Conservation (phyloP, 2,329 filamentous ascomycete species). For the Fusarium sp. region DNA sequence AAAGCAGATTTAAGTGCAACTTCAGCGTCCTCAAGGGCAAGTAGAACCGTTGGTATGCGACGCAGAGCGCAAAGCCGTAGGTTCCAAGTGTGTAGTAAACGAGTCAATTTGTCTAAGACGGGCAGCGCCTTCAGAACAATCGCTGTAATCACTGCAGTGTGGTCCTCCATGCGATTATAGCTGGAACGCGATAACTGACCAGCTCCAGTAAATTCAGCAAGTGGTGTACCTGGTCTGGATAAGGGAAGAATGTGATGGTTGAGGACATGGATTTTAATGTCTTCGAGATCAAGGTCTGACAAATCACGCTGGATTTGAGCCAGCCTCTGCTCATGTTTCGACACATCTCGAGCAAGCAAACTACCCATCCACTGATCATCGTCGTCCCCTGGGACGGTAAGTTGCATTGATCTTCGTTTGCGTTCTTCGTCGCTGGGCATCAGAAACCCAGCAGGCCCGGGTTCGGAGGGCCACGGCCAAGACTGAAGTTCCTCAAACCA, state of each 20-base stretch:
- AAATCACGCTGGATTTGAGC: slow-evolving; percentile 77
- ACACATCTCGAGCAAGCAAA: slow-evolving; percentile 70
- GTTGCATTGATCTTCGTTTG: slow-evolving; percentile 49
- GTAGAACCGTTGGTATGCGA: slow-evolving; percentile 74
- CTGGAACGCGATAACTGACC: slow-evolving; percentile 58
- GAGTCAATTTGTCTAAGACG: slow-evolving; percentile 76
- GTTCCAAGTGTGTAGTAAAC: slow-evolving; percentile 80
- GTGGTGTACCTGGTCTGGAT: slow-evolving; percentile 50
- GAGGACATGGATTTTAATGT: slow-evolving; percentile 88
- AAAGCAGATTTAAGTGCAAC: slow-evolving; percentile 72
- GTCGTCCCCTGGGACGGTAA: slow-evolving; percentile 32
- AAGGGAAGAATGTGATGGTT: slow-evolving; percentile 76
- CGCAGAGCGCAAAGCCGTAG: slow-evolving; percentile 78
- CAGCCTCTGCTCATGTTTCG: slow-evolving; percentile 75
- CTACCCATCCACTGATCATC: slow-evolving; percentile 71
- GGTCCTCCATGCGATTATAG: slow-evolving; percentile 83
- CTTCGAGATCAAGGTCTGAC: slow-evolving; percentile 78
- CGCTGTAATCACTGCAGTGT: slow-evolving; percentile 88
- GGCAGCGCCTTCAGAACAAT: slow-evolving; percentile 91
- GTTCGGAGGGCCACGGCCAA: slow-evolving; percentile 65
- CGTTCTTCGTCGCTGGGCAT: slow-evolving; percentile 53
- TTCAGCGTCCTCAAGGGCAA: slow-evolving; percentile 72
- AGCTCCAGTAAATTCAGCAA: slow-evolving; percentile 43
- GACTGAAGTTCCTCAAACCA: slow-evolving; percentile 77
- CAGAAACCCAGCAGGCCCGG: slow-evolving; percentile 64